Conservation (phyloP, 2,329 filamentous ascomycete genomes). For the Penicillium corylophilum region DNA sequence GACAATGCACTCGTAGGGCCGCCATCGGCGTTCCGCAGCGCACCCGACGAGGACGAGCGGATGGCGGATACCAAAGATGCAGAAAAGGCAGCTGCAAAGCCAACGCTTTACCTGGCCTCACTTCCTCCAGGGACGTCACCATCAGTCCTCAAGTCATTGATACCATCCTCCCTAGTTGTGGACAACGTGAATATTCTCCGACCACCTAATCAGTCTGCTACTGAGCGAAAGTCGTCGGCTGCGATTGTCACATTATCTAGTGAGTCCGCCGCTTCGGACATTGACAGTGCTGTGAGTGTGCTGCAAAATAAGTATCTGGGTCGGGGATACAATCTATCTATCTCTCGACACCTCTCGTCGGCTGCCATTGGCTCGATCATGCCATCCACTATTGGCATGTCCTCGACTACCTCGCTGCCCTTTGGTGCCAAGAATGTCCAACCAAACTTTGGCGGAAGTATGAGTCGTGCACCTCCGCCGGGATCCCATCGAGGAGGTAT, state of each 20-base stretch:
- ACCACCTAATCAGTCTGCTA: conserved; percentile 45
- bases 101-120: conserved; percentile 55
- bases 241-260: conserved; percentile 79
- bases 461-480: conserved; percentile 50
- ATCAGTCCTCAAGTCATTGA: conserved; percentile 50
- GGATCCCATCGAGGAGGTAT: conserved; percentile 61
- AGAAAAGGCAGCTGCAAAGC: conserved; percentile 52
- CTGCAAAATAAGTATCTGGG: conserved; percentile 84
- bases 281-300: conserved; percentile 74
- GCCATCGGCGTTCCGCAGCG: conserved; percentile 40
- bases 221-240: conserved; percentile 68
- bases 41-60: conserved; percentile 46
- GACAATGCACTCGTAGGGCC: conserved; percentile 33
- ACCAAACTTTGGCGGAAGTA: conserved; percentile 46
- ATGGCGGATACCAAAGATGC: conserved; percentile 41
- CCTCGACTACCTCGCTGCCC: conserved; percentile 58
- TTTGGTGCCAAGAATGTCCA: conserved; percentile 73
- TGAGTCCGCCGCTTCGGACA: conserved; percentile 78
- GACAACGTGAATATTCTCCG: conserved; percentile 73
- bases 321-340: conserved; percentile 75
- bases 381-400: conserved; percentile 48
- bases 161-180: conserved; percentile 59
- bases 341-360: conserved; percentile 81
- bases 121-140: conserved; percentile 54
- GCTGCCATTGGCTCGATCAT: conserved; percentile 60